Evolutionary conservation across 164 flowering plant genomes (phyloP), one percentile per base, ranked within the genome.

Genomic region (Litsea cubeba): DNA sequence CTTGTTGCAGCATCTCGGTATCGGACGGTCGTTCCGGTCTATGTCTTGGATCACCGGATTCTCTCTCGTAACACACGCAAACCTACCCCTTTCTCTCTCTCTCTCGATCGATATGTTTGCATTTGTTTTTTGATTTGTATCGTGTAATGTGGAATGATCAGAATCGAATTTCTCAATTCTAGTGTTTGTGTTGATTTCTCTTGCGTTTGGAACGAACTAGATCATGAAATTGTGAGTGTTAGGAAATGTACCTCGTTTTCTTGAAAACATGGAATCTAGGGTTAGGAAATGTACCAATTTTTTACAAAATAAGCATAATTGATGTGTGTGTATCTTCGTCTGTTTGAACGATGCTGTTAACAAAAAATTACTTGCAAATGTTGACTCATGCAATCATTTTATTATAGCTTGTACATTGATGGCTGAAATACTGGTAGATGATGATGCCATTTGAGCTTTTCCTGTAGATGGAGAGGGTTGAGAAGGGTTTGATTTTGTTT

Each of bases 21-120:
- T 64, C 79, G 69, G 12, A 50, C 81, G 12, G 65, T 94, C 23
- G 75, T 94, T 22, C 98, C 98, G 77, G 84, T 94, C 20, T 91
- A 89, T 76, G 85, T 94, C 71, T 90, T 94, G 74, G 97, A 94
- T 77, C 91, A 70, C 75, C 89, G 97, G 17, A 86, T 94, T 71
- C 86, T 94, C 54, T 86, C 94, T 12, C 89, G 98, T 94, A 74
- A 84, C 83, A 78, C 11, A 22, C 51, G 6, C 32, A 30, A 5
- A 30, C 15, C 35, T 46, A 25, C 68, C 20, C 23, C 24, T 76
- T 18, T 54, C 49, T 12, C n/a, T 28, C 46, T 25, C 2, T 6
- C 2, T 25, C 1, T 25, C 26, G n/a, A n/a, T 25, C 12, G 24
- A 7, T 26, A 1, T 18, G 51, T 25, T 20, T n/a, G 35, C n/a